Percentiles rank a stretch among this genome's conserved stretches.
These are phyloP conservation scores for Gossypium turneri DNA, from an alignment of 345 rosid genomes.

Conservation along the genomic window DNA sequence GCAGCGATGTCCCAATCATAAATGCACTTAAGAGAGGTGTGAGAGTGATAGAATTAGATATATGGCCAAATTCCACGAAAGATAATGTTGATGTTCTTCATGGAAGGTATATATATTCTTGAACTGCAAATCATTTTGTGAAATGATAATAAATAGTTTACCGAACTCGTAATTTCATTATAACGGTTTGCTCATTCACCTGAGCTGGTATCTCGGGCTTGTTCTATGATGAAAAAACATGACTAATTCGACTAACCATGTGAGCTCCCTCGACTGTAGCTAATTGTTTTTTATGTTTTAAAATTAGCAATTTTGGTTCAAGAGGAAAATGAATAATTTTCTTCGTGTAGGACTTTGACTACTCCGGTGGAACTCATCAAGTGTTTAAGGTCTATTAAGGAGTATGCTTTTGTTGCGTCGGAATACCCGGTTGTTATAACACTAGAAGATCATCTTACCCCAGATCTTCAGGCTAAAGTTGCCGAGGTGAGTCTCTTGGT, in stretches of 20 bases:
- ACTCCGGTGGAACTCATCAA: conserved; percentile 70
- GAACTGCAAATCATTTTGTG: conserved; percentile 9
- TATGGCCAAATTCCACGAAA: conserved; percentile 86
- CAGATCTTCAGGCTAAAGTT: conserved; percentile 82
- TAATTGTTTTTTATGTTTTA: no score
- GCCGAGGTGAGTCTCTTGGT: conserved; percentile 52
- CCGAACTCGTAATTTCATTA: background rate
- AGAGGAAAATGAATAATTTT: conserved; percentile 11
- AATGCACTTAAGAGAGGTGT: conserved; percentile 69
- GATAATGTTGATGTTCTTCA: conserved; percentile 83
- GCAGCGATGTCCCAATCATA: conserved; percentile 84
- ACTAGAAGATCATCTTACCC: conserved; percentile 92
- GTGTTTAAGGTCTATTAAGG: conserved; percentile 73
- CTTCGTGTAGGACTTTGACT: conserved; percentile 70
- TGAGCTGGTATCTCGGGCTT: background rate
- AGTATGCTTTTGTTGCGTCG: conserved; percentile 70
- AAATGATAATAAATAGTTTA: background rate
- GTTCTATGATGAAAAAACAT: background rate
- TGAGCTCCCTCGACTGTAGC: background rate
- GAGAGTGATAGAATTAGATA: conserved; percentile 84
- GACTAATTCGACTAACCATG: background rate
- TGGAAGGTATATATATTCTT: conserved; percentile 55
- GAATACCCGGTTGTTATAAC: conserved; percentile 89
- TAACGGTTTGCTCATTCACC: background rate
- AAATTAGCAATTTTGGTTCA: background rate